Percentiles rank a stretch among this genome's conserved stretches.
Evolutionary conservation across 352 stramenopile genomes (phyloP).

Genomic region (Thalassiosira delicatula): DNA sequence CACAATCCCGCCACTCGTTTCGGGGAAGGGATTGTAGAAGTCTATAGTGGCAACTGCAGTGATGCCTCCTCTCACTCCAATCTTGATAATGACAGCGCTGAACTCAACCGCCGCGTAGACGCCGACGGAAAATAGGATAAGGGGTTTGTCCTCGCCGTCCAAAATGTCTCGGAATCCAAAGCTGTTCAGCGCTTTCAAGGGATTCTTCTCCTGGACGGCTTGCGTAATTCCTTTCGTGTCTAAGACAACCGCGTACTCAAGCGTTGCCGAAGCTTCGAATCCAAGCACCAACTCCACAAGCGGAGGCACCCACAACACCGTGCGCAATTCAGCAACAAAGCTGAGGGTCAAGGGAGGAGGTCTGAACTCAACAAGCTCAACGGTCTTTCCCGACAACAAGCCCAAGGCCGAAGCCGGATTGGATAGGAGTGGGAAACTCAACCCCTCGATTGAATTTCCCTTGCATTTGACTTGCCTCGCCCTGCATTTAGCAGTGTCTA

Average conservation of each 20-base stretch:
- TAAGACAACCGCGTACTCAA: constrained; percentile 40
- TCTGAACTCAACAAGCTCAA: constrained; percentile 30
- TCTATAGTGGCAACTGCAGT: constrained; percentile 41
- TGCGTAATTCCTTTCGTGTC: constrained; percentile 50
- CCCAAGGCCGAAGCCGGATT: constrained; percentile 24
- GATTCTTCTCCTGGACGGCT: constrained; percentile 45
- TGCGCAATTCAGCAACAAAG: not conserved
- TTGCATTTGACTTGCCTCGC: constrained; percentile 9
- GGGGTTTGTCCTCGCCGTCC: constrained; percentile 30
- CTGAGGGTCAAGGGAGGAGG: not conserved
- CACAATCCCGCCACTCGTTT: constrained; percentile 43
- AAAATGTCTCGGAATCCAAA: constrained; percentile 37
- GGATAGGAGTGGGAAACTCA: constrained; percentile 29
- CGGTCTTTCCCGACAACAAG: constrained; percentile 16
- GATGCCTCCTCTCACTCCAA: constrained; percentile 27
- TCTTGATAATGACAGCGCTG: constrained; percentile 43
- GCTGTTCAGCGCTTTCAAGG: constrained; percentile 42
- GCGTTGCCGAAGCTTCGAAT: constrained; percentile 25
- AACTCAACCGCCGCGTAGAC: constrained; percentile 25
- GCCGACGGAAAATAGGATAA: constrained; percentile 23
- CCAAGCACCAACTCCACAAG: not conserved
- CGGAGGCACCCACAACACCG: not conserved
- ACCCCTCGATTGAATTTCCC: not conserved
- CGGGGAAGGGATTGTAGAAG: constrained; percentile 54
- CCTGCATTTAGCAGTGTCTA: not conserved